Conservation (phyloP, 2,329 filamentous ascomycete genomes). For the Ophiobolus disseminans region DNA sequence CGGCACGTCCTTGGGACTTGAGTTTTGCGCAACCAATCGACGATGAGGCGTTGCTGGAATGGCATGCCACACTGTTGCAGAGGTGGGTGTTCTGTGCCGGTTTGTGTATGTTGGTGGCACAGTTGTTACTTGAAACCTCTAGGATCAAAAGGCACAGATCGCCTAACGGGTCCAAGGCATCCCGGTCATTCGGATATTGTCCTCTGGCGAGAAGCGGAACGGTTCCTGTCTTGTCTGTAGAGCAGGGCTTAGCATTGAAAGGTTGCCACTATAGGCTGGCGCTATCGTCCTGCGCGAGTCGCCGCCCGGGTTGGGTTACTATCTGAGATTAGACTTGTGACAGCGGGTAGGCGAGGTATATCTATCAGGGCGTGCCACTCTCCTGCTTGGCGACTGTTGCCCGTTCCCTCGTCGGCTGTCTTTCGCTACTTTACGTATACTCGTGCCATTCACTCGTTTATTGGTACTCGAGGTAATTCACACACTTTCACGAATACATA, state of each 20-base stretch:
- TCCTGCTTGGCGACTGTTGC: background rate
- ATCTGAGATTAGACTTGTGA: no score
- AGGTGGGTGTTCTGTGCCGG: no score
- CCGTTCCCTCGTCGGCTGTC: background rate
- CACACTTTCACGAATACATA: no score
- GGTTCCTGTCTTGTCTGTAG: background rate
- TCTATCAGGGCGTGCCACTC: no score
- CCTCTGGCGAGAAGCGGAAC: background rate
- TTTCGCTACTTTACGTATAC: background rate
- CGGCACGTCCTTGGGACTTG: background rate
- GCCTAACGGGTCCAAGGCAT: background rate
- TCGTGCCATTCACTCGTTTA: slow-evolving; percentile 5
- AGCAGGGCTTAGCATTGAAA: background rate
- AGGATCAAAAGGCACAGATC: background rate
- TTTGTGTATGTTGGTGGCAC: no score
- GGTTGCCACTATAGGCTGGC: no score
- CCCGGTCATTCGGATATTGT: slow-evolving; percentile 2
- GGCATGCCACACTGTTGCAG: no score
- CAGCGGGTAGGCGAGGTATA: no score
- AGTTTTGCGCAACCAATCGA: no score
- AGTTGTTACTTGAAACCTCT: background rate
- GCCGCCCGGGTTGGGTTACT: no score
- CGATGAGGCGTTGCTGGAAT: no score
- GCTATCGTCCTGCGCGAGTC: no score
- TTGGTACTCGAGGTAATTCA: background rate